Evolutionary conservation across 495 filamentous ascomycete genomes (phyloP), one percentile per base, ranked within the genome.

Genomic region (Podospora appendiculata): DNA sequence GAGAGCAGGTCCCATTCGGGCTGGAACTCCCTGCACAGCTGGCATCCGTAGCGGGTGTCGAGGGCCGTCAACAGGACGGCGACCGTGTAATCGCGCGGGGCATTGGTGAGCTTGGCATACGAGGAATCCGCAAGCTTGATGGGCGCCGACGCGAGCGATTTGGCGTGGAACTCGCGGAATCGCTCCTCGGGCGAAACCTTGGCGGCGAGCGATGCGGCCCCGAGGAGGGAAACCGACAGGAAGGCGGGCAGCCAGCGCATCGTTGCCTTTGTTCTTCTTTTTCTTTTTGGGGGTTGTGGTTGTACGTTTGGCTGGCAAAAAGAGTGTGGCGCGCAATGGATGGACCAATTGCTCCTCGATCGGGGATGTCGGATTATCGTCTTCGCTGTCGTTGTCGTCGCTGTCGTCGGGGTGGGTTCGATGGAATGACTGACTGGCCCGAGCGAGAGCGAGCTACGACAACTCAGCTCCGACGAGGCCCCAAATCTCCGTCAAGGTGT

Each of bases 1-100:
- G 81, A 79, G 34, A 99, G 78, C 18, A 99, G 66, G 19, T 95
- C 88, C 85, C 90, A 99, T 70, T 99, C 94, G 1, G 93, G 86
- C 62, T 93, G 84, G 70, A 97, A 96, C 49, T 94, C 87, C 36
- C 82, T 79, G 66, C 93, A 99, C 44, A 96, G 75, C 48, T 82
- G 70, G 65, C 93, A 99, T 32, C 88, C 89, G 71, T 85, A 96
- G 18, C 88, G 81, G 39, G 85, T 62, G 60, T 96, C 90, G 56
- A 89, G 68, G 47, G 93, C 93, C 9, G 94, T 99, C 48, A 99
- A 73, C 34, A 97, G 79, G 2, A 97, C 82, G 8, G 81, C 87
- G 12, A 85, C 79, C 35, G 85, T 81, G 65, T 96, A 94, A 67
- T 97, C 86, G 48, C 93, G 81, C 33, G 94, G 88, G 3, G 79